Conservation (phyloP, 495 filamentous ascomycete genomes). For the Xylaria bambusicola region DNA sequence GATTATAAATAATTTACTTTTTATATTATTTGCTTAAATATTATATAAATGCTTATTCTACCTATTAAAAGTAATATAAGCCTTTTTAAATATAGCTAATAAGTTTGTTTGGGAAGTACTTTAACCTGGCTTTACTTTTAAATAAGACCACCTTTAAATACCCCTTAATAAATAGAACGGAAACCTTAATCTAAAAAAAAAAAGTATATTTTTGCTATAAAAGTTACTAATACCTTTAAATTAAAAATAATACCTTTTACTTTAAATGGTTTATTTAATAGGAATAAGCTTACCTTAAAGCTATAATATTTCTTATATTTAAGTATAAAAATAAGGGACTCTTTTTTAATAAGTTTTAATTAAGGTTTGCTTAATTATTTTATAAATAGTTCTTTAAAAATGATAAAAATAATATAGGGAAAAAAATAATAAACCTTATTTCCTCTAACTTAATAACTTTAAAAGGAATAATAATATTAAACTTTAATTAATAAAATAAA, state of each 20-base stretch:
- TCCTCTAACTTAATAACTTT: background rate
- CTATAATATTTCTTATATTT: background rate
- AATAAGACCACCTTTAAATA: background rate
- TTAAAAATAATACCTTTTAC: background rate
- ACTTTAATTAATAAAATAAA: background rate
- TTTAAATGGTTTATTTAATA: background rate
- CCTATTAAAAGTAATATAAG: background rate
- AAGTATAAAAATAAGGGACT: background rate
- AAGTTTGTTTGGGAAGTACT: background rate
- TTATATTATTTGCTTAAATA: background rate
- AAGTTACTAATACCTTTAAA: background rate
- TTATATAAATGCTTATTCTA: background rate
- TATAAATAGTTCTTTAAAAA: background rate
- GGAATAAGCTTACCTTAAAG: background rate
- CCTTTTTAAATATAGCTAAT: background rate
- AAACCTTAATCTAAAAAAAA: background rate
- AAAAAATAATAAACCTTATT: background rate
- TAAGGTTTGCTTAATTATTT: background rate
- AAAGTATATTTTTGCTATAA: background rate
- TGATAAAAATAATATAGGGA: background rate
- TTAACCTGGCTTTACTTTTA: background rate
- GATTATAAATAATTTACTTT: no score
- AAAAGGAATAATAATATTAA: background rate
- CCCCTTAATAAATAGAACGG: background rate
- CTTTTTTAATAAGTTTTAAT: background rate